Evolutionary conservation across 345 rosid genomes (phyloP).

Genomic region (Hirschfeldia incana): DNA sequence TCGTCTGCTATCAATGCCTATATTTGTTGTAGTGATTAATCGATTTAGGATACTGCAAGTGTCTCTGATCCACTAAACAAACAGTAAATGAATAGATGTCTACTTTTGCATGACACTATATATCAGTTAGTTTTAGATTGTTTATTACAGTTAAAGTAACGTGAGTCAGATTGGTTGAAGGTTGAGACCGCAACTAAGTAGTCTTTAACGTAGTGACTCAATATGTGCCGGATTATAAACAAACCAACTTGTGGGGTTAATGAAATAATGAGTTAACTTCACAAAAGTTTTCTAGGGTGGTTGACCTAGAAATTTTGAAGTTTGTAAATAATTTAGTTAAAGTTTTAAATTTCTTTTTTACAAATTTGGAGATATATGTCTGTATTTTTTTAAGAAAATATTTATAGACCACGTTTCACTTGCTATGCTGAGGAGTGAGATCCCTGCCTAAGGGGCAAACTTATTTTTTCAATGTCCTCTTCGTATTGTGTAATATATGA

Average conservation of each 20-base stretch:
- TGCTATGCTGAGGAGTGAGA: not conserved
- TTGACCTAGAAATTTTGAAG: not conserved
- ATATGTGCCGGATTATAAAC: not conserved
- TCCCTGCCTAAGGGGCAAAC: not conserved
- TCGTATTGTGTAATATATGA: not conserved
- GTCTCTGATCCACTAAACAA: not conserved
- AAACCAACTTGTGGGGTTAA: not conserved
- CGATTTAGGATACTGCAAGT: conserved; percentile 4
- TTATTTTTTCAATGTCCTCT: not conserved
- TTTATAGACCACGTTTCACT: not conserved
- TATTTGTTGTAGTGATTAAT: too few relatives aligned
- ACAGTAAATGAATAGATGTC: too few relatives aligned
- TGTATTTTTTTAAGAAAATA: not conserved
- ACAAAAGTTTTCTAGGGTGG: not conserved
- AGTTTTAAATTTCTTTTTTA: not conserved
- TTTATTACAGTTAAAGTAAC: not conserved
- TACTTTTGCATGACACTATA: too few relatives aligned
- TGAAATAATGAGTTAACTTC: not conserved
- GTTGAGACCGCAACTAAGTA: not conserved
- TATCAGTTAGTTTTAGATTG: not conserved
- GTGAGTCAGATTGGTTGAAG: not conserved
- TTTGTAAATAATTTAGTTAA: too few relatives aligned
- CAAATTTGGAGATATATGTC: not conserved
- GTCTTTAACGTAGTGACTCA: not conserved
- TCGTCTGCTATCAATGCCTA: too few relatives aligned